Evolutionary conservation across 768 basidiomycete genomes (phyloP).

Genomic region (Gyrodon lividus): DNA sequence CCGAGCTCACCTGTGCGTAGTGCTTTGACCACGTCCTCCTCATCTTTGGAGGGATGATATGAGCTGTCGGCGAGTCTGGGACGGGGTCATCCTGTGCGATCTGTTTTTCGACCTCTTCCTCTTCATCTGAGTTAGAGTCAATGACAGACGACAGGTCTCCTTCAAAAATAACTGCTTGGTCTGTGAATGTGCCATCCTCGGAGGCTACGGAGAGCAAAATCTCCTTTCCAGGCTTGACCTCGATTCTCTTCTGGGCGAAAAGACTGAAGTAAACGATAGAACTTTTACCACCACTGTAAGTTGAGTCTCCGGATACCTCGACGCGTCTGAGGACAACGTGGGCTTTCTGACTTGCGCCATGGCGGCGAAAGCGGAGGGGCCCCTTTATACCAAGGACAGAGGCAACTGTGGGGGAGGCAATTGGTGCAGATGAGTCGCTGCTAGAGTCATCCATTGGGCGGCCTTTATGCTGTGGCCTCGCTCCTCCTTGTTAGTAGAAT

Average conservation of each 20-base stretch:
- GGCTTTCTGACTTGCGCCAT: conserved; percentile 65
- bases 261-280: conserved; percentile 56
- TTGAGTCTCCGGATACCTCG: conserved; percentile 44
- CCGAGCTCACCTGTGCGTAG: conserved; percentile 42
- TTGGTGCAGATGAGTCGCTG: conserved; percentile 33
- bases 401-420: conserved; percentile 38
- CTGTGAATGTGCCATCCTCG: conserved; percentile 52
- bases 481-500: conserved; percentile 7
- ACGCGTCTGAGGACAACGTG: conserved; percentile 69
- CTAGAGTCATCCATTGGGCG: conserved; percentile 38
- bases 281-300: conserved; percentile 39
- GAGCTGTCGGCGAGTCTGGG: conserved; percentile 31
- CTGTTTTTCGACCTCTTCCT: conserved; percentile 42
- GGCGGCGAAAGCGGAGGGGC: conserved; percentile 60
- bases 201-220: conserved; percentile 59
- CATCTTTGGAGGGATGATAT: conserved; percentile 62
- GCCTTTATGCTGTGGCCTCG: conserved; percentile 14
- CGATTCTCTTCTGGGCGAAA: conserved; percentile 68
- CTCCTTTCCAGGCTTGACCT: conserved; percentile 69
- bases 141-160: conserved; percentile 39
- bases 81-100: conserved; percentile 42
- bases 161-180: conserved; percentile 58
- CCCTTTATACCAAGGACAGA: conserved; percentile 64
- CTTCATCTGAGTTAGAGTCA: conserved; percentile 35
- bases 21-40: conserved; percentile 57